Conservation (phyloP, 768 basidiomycete species). For the Mycena belliarum region DNA sequence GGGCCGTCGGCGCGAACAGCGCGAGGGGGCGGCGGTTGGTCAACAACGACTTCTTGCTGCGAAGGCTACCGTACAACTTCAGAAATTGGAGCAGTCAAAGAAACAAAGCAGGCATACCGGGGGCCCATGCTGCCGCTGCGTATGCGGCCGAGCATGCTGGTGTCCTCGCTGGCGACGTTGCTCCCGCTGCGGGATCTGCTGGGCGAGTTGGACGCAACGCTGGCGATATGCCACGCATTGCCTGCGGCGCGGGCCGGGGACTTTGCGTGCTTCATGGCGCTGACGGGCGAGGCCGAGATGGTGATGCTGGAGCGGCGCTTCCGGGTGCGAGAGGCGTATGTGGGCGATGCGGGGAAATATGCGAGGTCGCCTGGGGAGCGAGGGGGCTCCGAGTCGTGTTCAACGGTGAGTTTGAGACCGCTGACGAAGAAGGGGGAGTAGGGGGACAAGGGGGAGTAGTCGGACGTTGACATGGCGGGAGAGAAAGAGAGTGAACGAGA, state of each 20-base stretch:
- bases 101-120: slow-evolving; percentile 8
- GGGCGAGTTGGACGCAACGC: slow-evolving; percentile 33
- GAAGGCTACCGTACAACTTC: background rate
- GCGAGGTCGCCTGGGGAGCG: slow-evolving; percentile 8
- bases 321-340: slow-evolving; percentile 28
- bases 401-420: background rate
- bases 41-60: slow-evolving; percentile 11
- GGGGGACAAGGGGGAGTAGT: background rate
- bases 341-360: background rate
- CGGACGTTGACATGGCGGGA: background rate
- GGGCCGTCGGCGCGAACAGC: slow-evolving; percentile 15
- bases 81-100: background rate
- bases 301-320: slow-evolving; percentile 50
- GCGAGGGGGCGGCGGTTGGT: slow-evolving; percentile 16
- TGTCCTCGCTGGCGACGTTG: slow-evolving; percentile 31
- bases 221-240: slow-evolving; percentile 35
- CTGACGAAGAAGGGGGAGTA: slow-evolving; percentile 16
- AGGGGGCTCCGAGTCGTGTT: slow-evolving; percentile 8
- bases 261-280: slow-evolving; percentile 35
- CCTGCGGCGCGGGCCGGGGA: slow-evolving; percentile 41
- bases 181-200: slow-evolving; percentile 39
- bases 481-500: background rate
- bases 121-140: slow-evolving; percentile 38
- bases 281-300: slow-evolving; percentile 38
- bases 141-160: slow-evolving; percentile 38